Base-by-base conservation (phyloP, 495 filamentous ascomycete genomes). In the Lophiotrema nucula region DNA sequence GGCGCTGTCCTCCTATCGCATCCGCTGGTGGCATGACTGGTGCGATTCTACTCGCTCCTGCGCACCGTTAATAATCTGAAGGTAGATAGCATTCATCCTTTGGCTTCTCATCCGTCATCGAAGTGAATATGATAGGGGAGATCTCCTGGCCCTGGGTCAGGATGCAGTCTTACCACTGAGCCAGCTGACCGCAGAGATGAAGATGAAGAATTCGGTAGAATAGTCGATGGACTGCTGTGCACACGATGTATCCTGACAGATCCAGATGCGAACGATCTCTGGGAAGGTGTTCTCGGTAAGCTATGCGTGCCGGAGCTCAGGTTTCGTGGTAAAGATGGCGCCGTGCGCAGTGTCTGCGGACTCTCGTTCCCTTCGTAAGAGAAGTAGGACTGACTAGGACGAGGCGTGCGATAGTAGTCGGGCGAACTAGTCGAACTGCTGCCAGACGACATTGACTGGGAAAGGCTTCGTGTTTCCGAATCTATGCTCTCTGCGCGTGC, bases 141-240 rank as follows among this genome's bases (percentile, higher is more conserved):
- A 1, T 56, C 61, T 25, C 61, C 61, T 12, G 23, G 6, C 12
- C 38, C 56, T 13, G 61, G 50, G 16, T 24, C 56, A 0, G 21
- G 31, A 18, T 19, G 28, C 23, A 64, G 28, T 24, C 61, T 16
- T 0, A 64, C 31, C 11, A 64, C 61, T 28, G 61, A 64, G 12
- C 41, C 5, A 3, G 15, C 45, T 1, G 61, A 65, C 10, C 43
- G 25, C 16, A 57, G 22, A 23, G 57, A 60, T 1, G 51, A 53
- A 12, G 53, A 48, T 6, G 56, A 57, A 31, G 62, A 65, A 25
- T 60, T 56, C 15, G 56, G 62, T 22, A 61, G 18, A 13, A 55
- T 47, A 16, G 62, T 61, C 10, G 56, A 60, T 8, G 62, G 62
- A 57, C 52, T 65, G 16, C 62, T 31, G 15, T 45, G 47, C 37